Percentiles rank a stretch among this genome's conserved stretches.
Conservation (phyloP, 208 protist genomes). For the Acanthamoeba royreba region DNA sequence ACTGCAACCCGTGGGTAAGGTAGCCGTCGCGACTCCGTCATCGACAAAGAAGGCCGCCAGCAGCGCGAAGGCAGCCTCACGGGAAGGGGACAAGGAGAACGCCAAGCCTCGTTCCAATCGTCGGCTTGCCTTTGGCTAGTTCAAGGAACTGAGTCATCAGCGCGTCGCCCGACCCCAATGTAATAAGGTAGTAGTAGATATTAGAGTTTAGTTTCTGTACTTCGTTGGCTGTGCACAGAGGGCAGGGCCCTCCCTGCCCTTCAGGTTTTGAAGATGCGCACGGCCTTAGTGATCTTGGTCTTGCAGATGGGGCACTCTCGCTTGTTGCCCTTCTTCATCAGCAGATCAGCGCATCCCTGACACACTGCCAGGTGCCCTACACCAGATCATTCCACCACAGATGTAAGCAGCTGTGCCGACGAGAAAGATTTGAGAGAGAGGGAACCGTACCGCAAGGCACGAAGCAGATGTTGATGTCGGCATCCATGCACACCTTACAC, state of each 20-base stretch:
- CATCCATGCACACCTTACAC: slow-evolving; percentile 47
- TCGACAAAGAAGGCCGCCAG: not conserved
- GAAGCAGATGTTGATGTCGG: slow-evolving; percentile 48
- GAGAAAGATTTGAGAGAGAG: not conserved
- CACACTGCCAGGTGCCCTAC: slow-evolving; percentile 6
- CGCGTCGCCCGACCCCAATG: too few relatives aligned
- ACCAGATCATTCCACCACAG: not conserved
- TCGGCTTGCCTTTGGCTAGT: not conserved
- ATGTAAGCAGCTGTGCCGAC: not conserved
- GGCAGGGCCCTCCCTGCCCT: too few relatives aligned
- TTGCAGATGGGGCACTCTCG: slow-evolving; percentile 10
- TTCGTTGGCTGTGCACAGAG: too few relatives aligned
- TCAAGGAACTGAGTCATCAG: too few relatives aligned
- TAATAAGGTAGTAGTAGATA: too few relatives aligned
- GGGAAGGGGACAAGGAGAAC: not conserved
- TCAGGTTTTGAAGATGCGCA: slow-evolving; percentile 21
- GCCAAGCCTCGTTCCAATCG: not conserved
- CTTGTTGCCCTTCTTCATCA: not conserved
- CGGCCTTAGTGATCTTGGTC: slow-evolving; percentile 2
- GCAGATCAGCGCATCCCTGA: not conserved
- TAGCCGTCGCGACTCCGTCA: not conserved
- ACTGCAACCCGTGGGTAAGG: not conserved
- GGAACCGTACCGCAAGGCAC: slow-evolving; percentile 15
- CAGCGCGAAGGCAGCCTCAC: not conserved
- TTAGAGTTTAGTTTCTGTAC: too few relatives aligned